Conservation (phyloP, 371 early-diverging fungal genomes). For the Rhizopus arrhizus region DNA sequence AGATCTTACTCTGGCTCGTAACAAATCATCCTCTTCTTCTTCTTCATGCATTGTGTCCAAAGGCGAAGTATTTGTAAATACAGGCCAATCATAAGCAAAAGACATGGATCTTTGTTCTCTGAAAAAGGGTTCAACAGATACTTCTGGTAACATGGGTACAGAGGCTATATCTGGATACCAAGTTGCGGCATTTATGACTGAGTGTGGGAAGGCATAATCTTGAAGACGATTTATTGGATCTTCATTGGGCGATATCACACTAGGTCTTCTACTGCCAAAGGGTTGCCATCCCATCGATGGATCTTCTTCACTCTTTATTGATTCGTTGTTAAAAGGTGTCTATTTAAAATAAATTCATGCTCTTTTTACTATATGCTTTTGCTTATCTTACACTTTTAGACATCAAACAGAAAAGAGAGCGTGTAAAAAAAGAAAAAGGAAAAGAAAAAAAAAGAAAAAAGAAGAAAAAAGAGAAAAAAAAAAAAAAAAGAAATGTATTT, state of each 20-base stretch:
- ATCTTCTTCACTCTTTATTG: conserved; percentile 1
- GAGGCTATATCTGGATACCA: conserved; percentile 42
- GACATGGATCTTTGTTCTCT: conserved; percentile 48
- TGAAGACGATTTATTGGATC: conserved; percentile 26
- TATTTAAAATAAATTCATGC: neutral
- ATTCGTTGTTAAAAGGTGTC: conserved; percentile 13
- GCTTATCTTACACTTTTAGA: conserved; percentile 17
- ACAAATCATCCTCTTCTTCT: conserved; percentile 14
- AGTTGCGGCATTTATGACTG: conserved; percentile 30
- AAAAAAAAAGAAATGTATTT: neutral
- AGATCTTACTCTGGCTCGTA: conserved; percentile 24
- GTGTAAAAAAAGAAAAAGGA: too few species aligned
- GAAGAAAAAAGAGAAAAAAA: too few species aligned
- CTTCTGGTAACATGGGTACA: conserved; percentile 44
- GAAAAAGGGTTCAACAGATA: conserved; percentile 37
- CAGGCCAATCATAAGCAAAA: conserved; percentile 31
- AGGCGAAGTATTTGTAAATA: neutral
- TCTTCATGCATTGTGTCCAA: conserved; percentile 43
- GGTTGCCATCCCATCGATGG: conserved; percentile 10
- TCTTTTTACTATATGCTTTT: neutral
- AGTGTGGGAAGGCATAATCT: conserved; percentile 47
- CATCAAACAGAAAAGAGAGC: too few species aligned
- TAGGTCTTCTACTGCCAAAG: conserved; percentile 6
- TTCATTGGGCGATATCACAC: conserved; percentile 16
- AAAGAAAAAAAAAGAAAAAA: too few species aligned